Evolutionary conservation across 108 stramenopile species (phyloP).

Genomic region (Cyclotella choctawhatcheeana): DNA sequence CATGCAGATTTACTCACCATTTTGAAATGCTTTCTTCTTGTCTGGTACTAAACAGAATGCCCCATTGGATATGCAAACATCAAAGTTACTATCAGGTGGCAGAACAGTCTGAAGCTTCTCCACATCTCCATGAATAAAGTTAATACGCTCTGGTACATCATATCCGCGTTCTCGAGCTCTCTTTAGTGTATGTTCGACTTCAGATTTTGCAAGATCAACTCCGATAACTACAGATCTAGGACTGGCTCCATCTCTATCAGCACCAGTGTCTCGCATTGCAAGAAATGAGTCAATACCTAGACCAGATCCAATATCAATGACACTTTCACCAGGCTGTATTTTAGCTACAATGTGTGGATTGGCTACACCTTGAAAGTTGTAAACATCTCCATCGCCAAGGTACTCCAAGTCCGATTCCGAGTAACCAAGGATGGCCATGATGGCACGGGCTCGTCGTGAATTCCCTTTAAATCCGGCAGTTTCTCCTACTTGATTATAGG

Average conservation of each 20-base stretch:
- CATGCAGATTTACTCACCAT: slow-evolving; percentile 3
- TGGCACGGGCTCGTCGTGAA: slow-evolving; percentile 60
- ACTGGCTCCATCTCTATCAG: slow-evolving; percentile 10
- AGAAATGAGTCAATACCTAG: slow-evolving; percentile 79
- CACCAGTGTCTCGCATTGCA: slow-evolving; percentile 49
- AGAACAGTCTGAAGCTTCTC: slow-evolving; percentile 31
- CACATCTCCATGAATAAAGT: slow-evolving; percentile 47
- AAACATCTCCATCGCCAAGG: slow-evolving; percentile 64
- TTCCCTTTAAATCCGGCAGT: slow-evolving; percentile 68
- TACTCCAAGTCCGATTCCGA: slow-evolving; percentile 59
- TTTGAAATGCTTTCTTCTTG: slow-evolving; percentile 43
- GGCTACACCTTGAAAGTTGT: slow-evolving; percentile 86
- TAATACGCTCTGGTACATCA: slow-evolving; percentile 16
- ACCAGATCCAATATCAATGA: slow-evolving; percentile 77
- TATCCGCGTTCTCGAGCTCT: slow-evolving; percentile 53
- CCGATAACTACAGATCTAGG: slow-evolving; percentile 65
- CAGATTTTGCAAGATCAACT: slow-evolving; percentile 67
- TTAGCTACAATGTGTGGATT: slow-evolving; percentile 72
- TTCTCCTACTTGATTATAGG: slow-evolving; percentile 75
- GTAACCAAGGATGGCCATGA: slow-evolving; percentile 71
- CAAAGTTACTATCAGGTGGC: slow-evolving; percentile 22
- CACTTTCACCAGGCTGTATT: slow-evolving; percentile 63
- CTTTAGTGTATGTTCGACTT: slow-evolving; percentile 61
- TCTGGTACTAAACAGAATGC: slow-evolving; percentile 52
- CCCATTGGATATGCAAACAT: slow-evolving; percentile 54